Evolutionary conservation across 768 basidiomycete species (phyloP), one percentile per base, ranked within the genome.

Genomic region (Leccinum incarnatum): DNA sequence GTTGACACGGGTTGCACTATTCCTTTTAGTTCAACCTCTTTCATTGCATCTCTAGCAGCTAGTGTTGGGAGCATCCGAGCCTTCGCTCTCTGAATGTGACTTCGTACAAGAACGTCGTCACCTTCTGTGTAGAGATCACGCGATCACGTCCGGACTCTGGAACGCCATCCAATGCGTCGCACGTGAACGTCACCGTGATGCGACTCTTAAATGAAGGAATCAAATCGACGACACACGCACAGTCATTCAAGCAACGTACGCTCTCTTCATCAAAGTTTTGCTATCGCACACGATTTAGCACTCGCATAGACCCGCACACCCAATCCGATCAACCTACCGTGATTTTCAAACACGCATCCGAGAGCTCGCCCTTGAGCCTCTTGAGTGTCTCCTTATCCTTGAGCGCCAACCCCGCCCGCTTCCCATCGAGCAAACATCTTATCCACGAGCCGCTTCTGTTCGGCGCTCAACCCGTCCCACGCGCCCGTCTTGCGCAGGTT

Each of bases 201-300:
- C 74, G 71, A 15, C 80, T 83, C 89, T 92, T n/a, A 14, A 47
- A 15, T 67, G n/a, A 51, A 56, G 51, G 21, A 56, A 51, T 42
- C 47, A 40, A 11, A 53, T 46, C 52, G 30, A 34, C 19, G 0
- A 15, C 9, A 4, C 1, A 25, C 11, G 15, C 34, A 8, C 4
- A 12, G 32, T 29, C 29, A 10, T 29, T 7, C 17, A 23, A 47
- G 5, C 6, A 12, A 65, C 78, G 53, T 63, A 89, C 91, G 45
- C 88, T 86, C 72, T 94, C 91, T 69, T 93, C 91, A 63, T 91
- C 92, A 77, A 86, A 91, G 76, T 92, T 91, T 86, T 88, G 25
- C 47, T 48, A 17, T 27, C 47, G 10, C 15, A 15, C 23, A 8
- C 15, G 8, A 48, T 48, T 48, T 3, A 48, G 25, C 15, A 27